phyloP scores from a whole-genome alignment of 495 filamentous ascomycete genomes.

The Tuber umbilicatum region DNA sequence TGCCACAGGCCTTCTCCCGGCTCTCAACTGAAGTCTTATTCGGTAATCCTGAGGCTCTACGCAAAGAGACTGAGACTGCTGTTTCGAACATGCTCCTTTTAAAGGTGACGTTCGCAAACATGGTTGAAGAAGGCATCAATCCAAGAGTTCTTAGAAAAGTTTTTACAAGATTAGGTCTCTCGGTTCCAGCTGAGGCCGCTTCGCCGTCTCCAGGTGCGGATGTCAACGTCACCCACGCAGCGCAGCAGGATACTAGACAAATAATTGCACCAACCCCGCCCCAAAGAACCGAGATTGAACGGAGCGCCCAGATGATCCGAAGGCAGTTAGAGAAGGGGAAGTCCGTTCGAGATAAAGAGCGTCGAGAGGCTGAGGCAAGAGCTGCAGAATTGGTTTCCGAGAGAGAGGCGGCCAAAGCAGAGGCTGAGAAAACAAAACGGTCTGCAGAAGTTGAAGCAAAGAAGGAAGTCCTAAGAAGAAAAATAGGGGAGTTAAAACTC shows the following conservation, averaged over 20 bases:
- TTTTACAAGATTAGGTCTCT: conserved; percentile 60
- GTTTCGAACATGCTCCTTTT: conserved; percentile 58
- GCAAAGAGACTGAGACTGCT: conserved; percentile 62
- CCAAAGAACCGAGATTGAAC: conserved; percentile 31
- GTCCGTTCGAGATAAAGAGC: conserved; percentile 34
- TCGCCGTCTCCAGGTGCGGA: conserved; percentile 28
- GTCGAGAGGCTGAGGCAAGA: conserved; percentile 38
- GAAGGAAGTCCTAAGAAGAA: conserved; percentile 51
- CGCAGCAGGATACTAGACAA: conserved; percentile 12
- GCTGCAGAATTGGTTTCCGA: conserved; percentile 35
- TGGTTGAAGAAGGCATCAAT: conserved; percentile 67
- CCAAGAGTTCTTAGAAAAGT: conserved; percentile 55
- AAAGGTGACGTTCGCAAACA: conserved; percentile 60
- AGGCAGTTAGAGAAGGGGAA: conserved; percentile 33
- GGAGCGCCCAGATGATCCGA: conserved; percentile 33
- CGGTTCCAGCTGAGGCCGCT: conserved; percentile 40
- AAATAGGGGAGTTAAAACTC: conserved; percentile 39
- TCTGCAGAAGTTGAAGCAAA: conserved; percentile 47
- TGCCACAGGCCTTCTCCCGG: not conserved
- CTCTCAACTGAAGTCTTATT: not conserved
- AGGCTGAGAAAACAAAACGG: conserved; percentile 36
- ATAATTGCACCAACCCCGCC: not conserved
- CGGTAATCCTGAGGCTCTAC: conserved; percentile 46
- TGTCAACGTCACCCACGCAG: conserved; percentile 29
- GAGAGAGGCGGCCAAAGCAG: conserved; percentile 35